Evolutionary conservation across 805 yeast species (phyloP), one percentile per base, ranked within the genome.

Genomic region (Kluyveromyces dobzhanskii): DNA sequence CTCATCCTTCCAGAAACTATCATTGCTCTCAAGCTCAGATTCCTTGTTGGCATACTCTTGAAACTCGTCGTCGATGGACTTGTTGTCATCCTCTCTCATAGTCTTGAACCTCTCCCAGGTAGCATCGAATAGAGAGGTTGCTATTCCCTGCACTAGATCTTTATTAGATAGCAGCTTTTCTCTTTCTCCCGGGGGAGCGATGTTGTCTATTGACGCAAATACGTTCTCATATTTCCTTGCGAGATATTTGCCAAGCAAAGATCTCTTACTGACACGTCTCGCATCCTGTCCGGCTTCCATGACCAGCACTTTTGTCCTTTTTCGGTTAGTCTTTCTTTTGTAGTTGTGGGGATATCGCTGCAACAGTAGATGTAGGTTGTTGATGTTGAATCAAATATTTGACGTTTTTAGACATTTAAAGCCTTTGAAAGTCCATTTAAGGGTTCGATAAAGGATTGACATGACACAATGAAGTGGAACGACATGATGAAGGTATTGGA

Each of bases 61-160:
- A 24, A 42, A 39, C 32, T 42, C 44, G 26, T 43, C 45, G 18
- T 43, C 44, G n/a, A 39, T 34, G 12, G 42, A 30, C 35, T 33
- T 24, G 30, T 21, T n/a, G 44, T 38, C 30, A 13, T 41, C 46
- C n/a, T 48, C 44, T 4, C 44, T 47, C 12, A 44, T 39, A 2
- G 44, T 30, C 32, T 51, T 52, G 13, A 63, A 44, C 39, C 61
- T 61, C 23, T 69, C 73, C n/a, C 67, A 48, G 1, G 75, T 65
- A 4, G 71, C 67, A 30, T 70, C 64, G 3, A 71, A 48, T 12
- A 70, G 44, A 1, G 73, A 65, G 4, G 73, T 67, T 11, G 73
- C 67, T 4, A 71, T 59, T 4, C 71, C 71, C 44, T 52, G 61
- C 2, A 57, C 40, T 12, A 58, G 40, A 13, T 54, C 60, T 32